phyloP scores from a whole-genome alignment of 257 asterid species.

The Solanum clarkiae region DNA sequence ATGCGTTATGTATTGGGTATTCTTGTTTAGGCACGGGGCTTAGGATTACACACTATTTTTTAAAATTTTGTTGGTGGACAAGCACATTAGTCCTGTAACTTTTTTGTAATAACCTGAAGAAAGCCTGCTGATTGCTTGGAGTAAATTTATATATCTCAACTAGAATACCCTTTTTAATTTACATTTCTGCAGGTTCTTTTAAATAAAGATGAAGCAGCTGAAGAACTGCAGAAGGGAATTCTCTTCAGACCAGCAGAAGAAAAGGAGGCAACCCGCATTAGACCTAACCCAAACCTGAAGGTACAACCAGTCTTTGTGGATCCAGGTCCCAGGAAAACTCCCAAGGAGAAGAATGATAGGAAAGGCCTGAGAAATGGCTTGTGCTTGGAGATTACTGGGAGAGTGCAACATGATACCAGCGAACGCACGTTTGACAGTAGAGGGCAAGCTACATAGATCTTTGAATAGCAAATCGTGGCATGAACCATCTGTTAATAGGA shows the following conservation, averaged over 20 bases:
- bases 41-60: not conserved
- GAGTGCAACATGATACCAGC: slow-evolving; percentile 59
- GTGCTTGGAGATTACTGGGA: slow-evolving; percentile 89
- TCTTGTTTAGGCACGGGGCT: not conserved
- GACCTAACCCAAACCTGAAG: slow-evolving; percentile 66
- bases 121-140: not conserved
- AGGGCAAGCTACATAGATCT: not conserved
- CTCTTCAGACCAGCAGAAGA: slow-evolving; percentile 48
- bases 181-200: slow-evolving; percentile 51
- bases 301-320: slow-evolving; percentile 71
- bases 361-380: slow-evolving; percentile 33
- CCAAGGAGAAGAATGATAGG: slow-evolving; percentile 26
- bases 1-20: not conserved
- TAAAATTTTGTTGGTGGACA: not conserved
- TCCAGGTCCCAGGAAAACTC: slow-evolving; percentile 50
- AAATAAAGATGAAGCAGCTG: slow-evolving; percentile 66
- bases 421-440: slow-evolving; percentile 11
- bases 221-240: slow-evolving; percentile 51
- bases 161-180: not conserved
- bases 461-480: not conserved
- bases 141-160: not conserved
- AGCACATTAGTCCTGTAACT: not conserved
- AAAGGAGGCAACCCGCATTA: slow-evolving; percentile 52
- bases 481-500: not conserved
- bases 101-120: not conserved